Base-by-base conservation (phyloP, 2,329 filamentous ascomycete species). In the Setomelanomma holmii region DNA sequence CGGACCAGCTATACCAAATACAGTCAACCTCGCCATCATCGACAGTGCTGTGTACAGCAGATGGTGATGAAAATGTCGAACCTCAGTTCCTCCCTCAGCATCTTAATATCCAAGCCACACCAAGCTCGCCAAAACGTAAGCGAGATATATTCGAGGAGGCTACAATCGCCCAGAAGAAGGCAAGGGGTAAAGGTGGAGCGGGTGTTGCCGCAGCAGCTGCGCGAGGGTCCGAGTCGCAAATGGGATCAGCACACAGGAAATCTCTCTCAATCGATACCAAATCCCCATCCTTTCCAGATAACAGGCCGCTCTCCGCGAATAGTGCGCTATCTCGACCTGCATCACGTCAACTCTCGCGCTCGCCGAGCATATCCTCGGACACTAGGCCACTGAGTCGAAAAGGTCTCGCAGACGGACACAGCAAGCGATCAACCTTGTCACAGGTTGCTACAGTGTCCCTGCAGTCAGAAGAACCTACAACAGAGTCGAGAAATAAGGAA, bases 111-210 rank as follows among this genome's bases (percentile, higher is more conserved):
- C 63, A 64, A 1, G 14, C 19, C 3, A 53, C 68, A 1, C 65
- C 70, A 0, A 45, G 41, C 6, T 68, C 64, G 5, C 66, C 71
- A 10, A 82, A 80, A 58, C 74, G 78, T 14, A 78, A 75, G 46
- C 74, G 72, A 19, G 74, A 78, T 27, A 64, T 81, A 4, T 81
- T 83, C 44, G 78, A 82, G 41, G 76, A 79, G 61, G 80, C 80
- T 4, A 71, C 73, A 1, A 71, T 78, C 40, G 75, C 74, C 3
- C 73, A 75, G 3, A 75, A 71, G 41, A 77, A 77, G 46, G 75
- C 77, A 1, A 74, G 73, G 24, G 67, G 74, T 14, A 71, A 73
- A 10, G 78, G 77, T 4, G 79, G 79, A 1, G 72, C 76, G 48
- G 72, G 75, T 22, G 64, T 81, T 4, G 63, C 78, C 2, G 78